Conservation (phyloP, 2,329 filamentous ascomycete species). For the Pestalotiopsis sp. region DNA sequence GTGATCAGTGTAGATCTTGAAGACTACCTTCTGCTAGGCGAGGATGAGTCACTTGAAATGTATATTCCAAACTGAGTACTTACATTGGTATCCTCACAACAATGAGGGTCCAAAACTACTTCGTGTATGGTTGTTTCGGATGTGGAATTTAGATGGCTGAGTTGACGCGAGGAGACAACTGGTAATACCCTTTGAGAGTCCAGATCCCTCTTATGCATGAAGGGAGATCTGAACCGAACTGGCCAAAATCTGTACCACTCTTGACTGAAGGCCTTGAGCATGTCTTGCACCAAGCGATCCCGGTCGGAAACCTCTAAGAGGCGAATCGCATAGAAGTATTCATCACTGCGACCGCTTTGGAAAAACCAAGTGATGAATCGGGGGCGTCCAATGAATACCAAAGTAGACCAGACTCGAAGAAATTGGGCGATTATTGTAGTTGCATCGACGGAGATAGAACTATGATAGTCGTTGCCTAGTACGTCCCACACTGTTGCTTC, state of each 20-base stretch:
- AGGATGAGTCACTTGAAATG: background rate
- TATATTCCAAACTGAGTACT: no score
- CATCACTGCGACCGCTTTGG: background rate
- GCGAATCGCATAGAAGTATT: background rate
- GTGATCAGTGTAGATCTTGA: background rate
- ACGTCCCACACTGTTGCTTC: background rate
- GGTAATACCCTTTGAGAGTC: background rate
- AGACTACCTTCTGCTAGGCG: background rate
- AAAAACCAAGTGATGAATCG: background rate
- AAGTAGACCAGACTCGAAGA: background rate
- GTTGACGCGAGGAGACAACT: background rate
- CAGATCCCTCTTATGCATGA: background rate
- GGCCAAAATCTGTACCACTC: background rate
- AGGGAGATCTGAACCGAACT: background rate
- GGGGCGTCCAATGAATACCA: background rate
- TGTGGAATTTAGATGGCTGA: background rate
- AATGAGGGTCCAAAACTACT: background rate
- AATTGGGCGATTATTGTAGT: background rate
- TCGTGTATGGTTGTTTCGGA: background rate
- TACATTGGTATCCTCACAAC: background rate
- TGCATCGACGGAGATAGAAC: background rate
- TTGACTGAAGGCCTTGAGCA: background rate
- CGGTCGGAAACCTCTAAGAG: background rate
- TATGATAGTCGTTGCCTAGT: background rate
- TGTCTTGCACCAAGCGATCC: background rate